These are phyloP conservation scores for Ophidiomyces ophidiicola DNA, from an alignment of 2,329 filamentous ascomycete genomes.

Conservation along the genomic window DNA sequence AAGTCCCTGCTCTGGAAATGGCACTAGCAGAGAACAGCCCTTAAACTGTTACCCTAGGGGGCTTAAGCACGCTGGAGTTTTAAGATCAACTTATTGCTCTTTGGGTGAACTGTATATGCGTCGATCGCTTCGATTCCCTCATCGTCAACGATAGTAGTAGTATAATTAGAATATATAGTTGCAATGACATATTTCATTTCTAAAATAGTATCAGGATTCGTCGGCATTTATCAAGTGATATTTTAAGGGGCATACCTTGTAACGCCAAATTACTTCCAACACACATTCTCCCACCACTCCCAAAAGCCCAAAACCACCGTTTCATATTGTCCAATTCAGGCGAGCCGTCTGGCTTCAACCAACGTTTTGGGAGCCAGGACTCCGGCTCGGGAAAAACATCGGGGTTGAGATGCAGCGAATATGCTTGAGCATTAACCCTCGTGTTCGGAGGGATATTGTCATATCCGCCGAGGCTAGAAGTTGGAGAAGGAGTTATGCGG, in stretches of 20 bases:
- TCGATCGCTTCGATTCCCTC: conserved; percentile 53
- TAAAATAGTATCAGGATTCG: conserved; percentile 22
- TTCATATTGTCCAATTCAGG: conserved; percentile 33
- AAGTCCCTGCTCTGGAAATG: neutral
- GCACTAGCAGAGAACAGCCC: neutral
- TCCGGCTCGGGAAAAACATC: conserved; percentile 39
- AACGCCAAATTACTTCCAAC: conserved; percentile 39
- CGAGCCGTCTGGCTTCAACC: conserved; percentile 34
- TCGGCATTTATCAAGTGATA: neutral
- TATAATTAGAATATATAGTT: conserved; percentile 57
- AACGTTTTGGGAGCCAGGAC: conserved; percentile 37
- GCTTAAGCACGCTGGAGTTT: conserved; percentile 35
- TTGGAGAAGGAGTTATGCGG: conserved; percentile 37
- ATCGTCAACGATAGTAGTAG: conserved; percentile 49
- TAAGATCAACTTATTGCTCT: conserved; percentile 46
- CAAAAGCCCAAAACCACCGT: conserved; percentile 42
- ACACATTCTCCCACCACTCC: conserved; percentile 40
- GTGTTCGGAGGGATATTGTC: conserved; percentile 33
- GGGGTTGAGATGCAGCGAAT: conserved; percentile 41
- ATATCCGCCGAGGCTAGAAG: conserved; percentile 30
- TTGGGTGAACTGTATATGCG: conserved; percentile 50
- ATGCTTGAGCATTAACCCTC: conserved; percentile 38
- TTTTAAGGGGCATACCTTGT: conserved; percentile 27
- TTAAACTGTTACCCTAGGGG: neutral
- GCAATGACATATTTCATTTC: conserved; percentile 63